Evolutionary conservation across 2,329 filamentous ascomycete species (phyloP), one percentile per base, ranked within the genome.

Genomic region (Chrysosphaeria jannelii): DNA sequence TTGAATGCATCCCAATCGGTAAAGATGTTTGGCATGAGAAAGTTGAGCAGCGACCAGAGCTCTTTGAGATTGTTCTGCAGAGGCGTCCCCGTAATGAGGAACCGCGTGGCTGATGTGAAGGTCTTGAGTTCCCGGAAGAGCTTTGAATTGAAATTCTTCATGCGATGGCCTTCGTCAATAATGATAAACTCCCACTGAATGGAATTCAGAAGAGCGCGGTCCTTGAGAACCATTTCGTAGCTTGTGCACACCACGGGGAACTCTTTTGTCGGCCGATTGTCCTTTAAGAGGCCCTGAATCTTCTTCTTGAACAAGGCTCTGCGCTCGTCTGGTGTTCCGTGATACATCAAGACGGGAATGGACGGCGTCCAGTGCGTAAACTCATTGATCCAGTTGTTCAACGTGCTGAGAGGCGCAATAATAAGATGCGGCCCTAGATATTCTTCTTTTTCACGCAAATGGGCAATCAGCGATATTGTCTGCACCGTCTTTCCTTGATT

Each of bases 141-240:
- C 27, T 75, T 72, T 14, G 81, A 88, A 23, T 93, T 79, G 30
- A 89, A 69, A 32, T 97, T 97, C 48, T 97, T 97, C 55, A 97
- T 66, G 1, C 85, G 69, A 39, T 97, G 85, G 0, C 85, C 85
- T 45, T 97, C 85, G 34, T 97, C 81, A 29, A 97, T 89, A 33
- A 97, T 85, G 36, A 97, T 91, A 34, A 90, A 91, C 25, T 88
- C 76, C 85, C 85, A 97, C 17, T 78, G 69, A 27, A 89, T 81
- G 27, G 70, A 68, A 0, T 65, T 64, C 5, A 97, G 47, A 17
- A 67, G 67, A 24, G 76, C 69, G 18, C 74, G 64, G 38, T 97
- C 85, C 34, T 76, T 68, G 45, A 97, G 67, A 25, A 88, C 79
- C 38, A 97, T 91, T 39, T 97, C 85, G 35, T 93, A 93, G 19